Evolutionary conservation across 345 rosid genomes (phyloP).

Genomic region (Gossypium arboreum): DNA sequence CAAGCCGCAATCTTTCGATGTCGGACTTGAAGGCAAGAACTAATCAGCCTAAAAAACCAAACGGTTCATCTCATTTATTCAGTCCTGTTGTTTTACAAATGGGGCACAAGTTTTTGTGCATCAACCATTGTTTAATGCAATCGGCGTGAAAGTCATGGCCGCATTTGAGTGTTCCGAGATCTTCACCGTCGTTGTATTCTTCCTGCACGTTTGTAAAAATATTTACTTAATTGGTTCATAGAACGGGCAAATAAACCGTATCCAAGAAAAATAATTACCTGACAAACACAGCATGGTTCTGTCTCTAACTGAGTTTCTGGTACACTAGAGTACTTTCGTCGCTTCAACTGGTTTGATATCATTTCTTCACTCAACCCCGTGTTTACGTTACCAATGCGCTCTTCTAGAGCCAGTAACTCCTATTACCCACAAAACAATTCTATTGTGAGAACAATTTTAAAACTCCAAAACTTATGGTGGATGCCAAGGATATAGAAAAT

Average conservation of each 20-base stretch:
- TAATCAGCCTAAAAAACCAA: neutral
- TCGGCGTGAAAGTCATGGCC: constrained; percentile 67
- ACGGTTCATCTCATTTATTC: constrained; percentile 27
- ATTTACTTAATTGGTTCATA: neutral
- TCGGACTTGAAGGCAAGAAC: constrained; percentile 9
- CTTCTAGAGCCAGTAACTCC: constrained; percentile 88
- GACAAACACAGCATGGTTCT: constrained; percentile 88
- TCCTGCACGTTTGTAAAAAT: constrained; percentile 44
- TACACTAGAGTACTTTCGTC: constrained; percentile 30
- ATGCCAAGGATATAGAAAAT: neutral
- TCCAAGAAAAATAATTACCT: constrained; percentile 40
- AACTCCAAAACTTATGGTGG: neutral
- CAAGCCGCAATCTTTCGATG: constrained; percentile 7
- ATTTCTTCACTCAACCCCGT: constrained; percentile 83
- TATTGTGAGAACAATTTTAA: neutral
- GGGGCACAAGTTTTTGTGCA: constrained; percentile 79
- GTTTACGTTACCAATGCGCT: constrained; percentile 83
- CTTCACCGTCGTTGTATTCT: constrained; percentile 59
- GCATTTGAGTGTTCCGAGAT: constrained; percentile 66
- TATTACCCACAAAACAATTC: constrained; percentile 25
- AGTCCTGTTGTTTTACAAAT: constrained; percentile 81
- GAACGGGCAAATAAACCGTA: neutral
- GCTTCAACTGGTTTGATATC: constrained; percentile 43
- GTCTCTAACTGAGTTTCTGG: constrained; percentile 32
- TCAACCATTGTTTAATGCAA: constrained; percentile 79